Evolutionary conservation across 176 grass and related monocot genomes (phyloP).

Genomic region (Lolium rigidum): DNA sequence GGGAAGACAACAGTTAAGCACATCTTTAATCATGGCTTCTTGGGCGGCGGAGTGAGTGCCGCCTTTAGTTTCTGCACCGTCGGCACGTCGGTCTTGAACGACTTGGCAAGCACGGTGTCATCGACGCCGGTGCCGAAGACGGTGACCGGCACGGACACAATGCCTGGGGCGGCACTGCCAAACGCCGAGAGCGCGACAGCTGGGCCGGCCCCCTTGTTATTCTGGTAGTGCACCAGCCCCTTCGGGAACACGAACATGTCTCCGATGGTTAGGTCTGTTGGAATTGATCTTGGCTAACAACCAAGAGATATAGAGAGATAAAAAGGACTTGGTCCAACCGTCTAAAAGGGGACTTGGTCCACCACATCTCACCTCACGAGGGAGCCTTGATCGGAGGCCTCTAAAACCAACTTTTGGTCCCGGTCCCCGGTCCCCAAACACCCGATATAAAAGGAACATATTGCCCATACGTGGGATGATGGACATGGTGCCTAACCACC

Average conservation of each 20-base stretch:
- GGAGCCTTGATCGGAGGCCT: no score
- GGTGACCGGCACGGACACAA: constrained; percentile 19
- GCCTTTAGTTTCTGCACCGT: constrained; percentile 43
- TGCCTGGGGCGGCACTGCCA: constrained; percentile 23
- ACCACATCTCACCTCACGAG: no score
- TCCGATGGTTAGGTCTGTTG: constrained; percentile 9
- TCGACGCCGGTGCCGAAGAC: constrained; percentile 46
- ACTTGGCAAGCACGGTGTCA: constrained; percentile 33
- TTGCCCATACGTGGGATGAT: no score
- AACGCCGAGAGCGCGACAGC: constrained; percentile 38
- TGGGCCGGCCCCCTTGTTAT: neutral
- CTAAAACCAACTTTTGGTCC: no score
- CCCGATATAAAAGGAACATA: no score
- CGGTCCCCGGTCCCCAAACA: no score
- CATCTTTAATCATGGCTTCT: neutral
- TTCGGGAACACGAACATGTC: constrained; percentile 63
- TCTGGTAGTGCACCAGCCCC: constrained; percentile 61
- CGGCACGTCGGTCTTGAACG: constrained; percentile 38
- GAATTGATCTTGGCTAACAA: no score
- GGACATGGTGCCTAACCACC: no score
- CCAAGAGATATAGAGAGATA: no score
- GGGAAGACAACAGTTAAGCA: no score
- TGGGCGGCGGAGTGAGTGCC: neutral
- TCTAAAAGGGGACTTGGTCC: no score
- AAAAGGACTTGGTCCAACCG: no score